Percentiles rank a stretch among this genome's conserved stretches.
phyloP scores from a whole-genome alignment of 306 rosid species.

The Lathyrus sativus region DNA sequence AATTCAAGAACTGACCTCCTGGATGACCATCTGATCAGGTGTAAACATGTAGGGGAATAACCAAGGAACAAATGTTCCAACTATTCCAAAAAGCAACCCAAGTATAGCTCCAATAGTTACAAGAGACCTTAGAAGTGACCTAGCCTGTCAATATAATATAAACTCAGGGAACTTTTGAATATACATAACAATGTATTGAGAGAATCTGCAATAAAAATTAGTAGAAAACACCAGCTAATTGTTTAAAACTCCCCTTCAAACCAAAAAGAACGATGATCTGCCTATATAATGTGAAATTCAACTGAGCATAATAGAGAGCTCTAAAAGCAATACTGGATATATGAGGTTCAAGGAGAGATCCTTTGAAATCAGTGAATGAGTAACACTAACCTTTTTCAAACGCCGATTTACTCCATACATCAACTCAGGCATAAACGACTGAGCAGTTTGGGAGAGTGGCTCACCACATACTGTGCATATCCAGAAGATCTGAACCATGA shows the following conservation, averaged over 20 bases:
- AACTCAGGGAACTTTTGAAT: slow-evolving; percentile 24
- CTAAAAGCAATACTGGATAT: not conserved
- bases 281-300: slow-evolving; percentile 1
- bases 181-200: slow-evolving; percentile 1
- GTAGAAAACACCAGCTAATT: not conserved
- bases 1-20: slow-evolving; percentile 53
- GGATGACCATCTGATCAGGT: slow-evolving; percentile 64
- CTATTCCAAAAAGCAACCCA: slow-evolving; percentile 30
- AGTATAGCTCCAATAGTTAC: slow-evolving; percentile 34
- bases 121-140: slow-evolving; percentile 33
- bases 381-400: slow-evolving; percentile 45
- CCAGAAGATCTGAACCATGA: slow-evolving; percentile 44
- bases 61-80: slow-evolving; percentile 45
- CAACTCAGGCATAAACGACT: slow-evolving; percentile 47
- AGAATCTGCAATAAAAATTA: slow-evolving; percentile 8
- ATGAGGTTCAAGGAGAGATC: not conserved
- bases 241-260: not conserved
- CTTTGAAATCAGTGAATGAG: slow-evolving; percentile 23
- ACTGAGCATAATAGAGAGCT: not conserved
- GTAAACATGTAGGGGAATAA: slow-evolving; percentile 70
- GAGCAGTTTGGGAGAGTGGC: slow-evolving; percentile 44
- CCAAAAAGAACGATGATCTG: slow-evolving; percentile 7
- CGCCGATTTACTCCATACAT: slow-evolving; percentile 35
- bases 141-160: slow-evolving; percentile 34
- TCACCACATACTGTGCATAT: slow-evolving; percentile 45